Evolutionary conservation across 208 protist species (phyloP).

Genomic region (Strigomonas oncopelti): DNA sequence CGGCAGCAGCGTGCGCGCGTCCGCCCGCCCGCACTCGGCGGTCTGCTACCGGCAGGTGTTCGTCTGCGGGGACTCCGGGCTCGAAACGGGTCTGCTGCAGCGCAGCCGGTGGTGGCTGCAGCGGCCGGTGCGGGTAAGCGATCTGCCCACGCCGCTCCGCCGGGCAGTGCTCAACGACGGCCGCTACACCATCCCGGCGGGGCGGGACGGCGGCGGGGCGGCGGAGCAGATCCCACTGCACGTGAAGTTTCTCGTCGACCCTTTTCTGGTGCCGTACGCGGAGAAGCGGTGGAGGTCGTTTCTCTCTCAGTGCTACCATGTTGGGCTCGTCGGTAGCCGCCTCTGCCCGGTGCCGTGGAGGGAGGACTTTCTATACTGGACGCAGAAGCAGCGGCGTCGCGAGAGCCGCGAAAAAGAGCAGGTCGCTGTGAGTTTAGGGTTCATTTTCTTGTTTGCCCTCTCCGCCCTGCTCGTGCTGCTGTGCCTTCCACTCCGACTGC

Average conservation of each 20-base stretch:
- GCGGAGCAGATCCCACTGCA: constrained; percentile 6
- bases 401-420: neutral
- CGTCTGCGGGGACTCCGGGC: constrained; percentile 15
- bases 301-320: neutral
- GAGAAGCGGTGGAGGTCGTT: neutral
- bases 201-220: neutral
- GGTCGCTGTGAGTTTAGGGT: neutral
- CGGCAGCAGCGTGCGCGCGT: neutral
- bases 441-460: neutral
- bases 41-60: constrained; percentile 25
- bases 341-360: neutral
- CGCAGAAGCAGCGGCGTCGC: neutral
- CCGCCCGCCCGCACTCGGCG: neutral
- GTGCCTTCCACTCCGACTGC: too few relatives aligned
- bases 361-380: neutral
- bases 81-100: constrained; percentile 22
- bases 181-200: neutral
- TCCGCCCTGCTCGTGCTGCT: too few relatives aligned
- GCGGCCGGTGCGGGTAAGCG: constrained; percentile 22
- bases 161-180: neutral
- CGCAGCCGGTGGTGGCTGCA: constrained; percentile 53
- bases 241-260: constrained; percentile 21
- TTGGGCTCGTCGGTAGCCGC: neutral
- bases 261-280: constrained; percentile 14
- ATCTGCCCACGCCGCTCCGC: constrained; percentile 24